Percentiles rank a stretch among this genome's conserved stretches.
These are phyloP conservation scores for Phaeosphaeria sp. DNA, from an alignment of 2,329 filamentous ascomycete genomes.

Conservation along the genomic window DNA sequence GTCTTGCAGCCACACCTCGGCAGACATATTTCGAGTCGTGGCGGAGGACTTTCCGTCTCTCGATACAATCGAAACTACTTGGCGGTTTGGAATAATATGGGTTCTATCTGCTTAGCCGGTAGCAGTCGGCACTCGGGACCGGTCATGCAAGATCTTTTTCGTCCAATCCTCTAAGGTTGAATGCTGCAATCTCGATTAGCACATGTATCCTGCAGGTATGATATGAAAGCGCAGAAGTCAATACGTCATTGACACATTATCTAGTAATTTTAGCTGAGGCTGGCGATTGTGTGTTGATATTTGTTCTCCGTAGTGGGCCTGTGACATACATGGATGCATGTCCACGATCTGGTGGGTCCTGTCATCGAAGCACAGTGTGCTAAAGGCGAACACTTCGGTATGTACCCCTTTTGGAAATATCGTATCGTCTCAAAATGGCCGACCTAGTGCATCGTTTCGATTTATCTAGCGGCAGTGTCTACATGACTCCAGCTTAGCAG, in stretches of 20 bases:
- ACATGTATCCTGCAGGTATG: background rate
- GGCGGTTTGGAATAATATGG: background rate
- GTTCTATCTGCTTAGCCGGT: background rate
- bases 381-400: background rate
- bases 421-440: background rate
- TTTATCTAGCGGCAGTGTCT: background rate
- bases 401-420: background rate
- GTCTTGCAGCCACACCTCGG: background rate
- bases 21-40: background rate
- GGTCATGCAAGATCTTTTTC: background rate
- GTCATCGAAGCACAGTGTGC: background rate
- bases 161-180: background rate
- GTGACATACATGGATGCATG: background rate
- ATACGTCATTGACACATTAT: background rate
- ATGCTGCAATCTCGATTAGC: background rate
- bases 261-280: background rate
- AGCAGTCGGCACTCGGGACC: background rate
- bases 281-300: background rate
- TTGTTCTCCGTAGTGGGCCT: background rate
- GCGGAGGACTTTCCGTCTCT: no score
- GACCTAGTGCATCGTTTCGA: background rate
- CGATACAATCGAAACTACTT: background rate
- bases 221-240: background rate
- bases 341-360: background rate
- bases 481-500: background rate